Evolutionary conservation across 306 rosid species (phyloP).

Genomic region (Potentilla sterilis): DNA sequence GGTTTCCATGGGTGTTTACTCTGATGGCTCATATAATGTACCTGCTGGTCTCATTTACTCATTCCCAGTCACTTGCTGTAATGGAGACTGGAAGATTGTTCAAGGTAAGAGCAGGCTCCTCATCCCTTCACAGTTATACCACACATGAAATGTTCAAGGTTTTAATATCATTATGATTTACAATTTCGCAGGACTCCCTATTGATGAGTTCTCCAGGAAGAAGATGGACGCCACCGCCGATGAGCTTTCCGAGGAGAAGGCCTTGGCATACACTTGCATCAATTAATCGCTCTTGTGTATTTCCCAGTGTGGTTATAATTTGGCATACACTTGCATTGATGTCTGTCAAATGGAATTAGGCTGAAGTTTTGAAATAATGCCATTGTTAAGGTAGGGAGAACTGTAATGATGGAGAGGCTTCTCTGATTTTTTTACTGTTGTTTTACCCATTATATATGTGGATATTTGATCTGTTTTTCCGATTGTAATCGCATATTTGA

Average conservation of each 20-base stretch:
- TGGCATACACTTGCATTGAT: conserved; percentile 6
- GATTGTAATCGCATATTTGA: conserved; percentile 3
- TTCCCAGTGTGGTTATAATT: conserved; percentile 9
- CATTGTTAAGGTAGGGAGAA: conserved; percentile 34
- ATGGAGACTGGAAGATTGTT: conserved; percentile 93
- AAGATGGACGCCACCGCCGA: conserved; percentile 80
- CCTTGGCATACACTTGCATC: conserved; percentile 90
- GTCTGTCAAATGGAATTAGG: conserved; percentile 21
- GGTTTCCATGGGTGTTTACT: conserved; percentile 98
- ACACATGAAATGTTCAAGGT: not conserved
- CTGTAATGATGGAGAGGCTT: conserved; percentile 38
- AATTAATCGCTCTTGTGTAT: conserved; percentile 31
- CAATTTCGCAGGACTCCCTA: conserved; percentile 54
- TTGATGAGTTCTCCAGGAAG: conserved; percentile 89
- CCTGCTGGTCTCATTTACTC: conserved; percentile 96
- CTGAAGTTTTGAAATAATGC: conserved; percentile 60
- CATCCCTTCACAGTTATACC: not conserved
- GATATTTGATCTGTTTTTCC: conserved; percentile 21
- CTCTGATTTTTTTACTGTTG: conserved; percentile 22
- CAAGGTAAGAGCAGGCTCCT: conserved; percentile 55
- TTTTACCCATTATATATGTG: conserved; percentile 25
- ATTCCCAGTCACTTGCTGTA: conserved; percentile 76
- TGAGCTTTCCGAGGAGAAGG: conserved; percentile 88
- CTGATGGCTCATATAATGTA: conserved; percentile 93
- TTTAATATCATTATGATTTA: not conserved